Evolutionary conservation across 768 basidiomycete species (phyloP).

Genomic region (Boletus huronensis): DNA sequence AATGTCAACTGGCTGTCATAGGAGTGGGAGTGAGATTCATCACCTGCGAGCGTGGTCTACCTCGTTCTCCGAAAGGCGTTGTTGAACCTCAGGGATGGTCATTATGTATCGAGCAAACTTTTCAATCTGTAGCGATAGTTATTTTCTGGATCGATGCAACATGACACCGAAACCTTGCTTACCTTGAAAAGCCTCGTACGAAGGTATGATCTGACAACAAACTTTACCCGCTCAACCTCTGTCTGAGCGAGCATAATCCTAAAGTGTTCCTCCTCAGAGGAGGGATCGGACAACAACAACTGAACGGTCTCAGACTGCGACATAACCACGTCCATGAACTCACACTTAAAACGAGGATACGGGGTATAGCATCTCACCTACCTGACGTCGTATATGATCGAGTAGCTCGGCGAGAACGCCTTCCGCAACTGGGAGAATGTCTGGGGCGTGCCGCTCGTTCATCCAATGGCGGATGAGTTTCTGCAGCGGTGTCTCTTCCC

Average conservation of each 20-base stretch:
- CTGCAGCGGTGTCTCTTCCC: slow-evolving; percentile 58
- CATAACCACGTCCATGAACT: not conserved
- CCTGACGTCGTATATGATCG: slow-evolving; percentile 81
- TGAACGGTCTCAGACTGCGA: slow-evolving; percentile 74
- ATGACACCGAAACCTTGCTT: not conserved
- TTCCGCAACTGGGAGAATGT: slow-evolving; percentile 72
- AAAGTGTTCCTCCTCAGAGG: slow-evolving; percentile 91
- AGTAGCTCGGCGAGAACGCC: slow-evolving; percentile 60
- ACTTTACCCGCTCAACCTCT: slow-evolving; percentile 92
- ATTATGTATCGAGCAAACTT: slow-evolving; percentile 80
- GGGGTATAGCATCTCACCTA: slow-evolving; percentile 34
- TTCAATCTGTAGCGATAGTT: slow-evolving; percentile 60
- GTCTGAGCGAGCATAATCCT: slow-evolving; percentile 91
- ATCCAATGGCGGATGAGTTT: slow-evolving; percentile 79
- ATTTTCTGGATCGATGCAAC: not conserved
- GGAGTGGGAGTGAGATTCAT: slow-evolving; percentile 12
- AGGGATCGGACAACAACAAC: slow-evolving; percentile 71
- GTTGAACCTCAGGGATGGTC: slow-evolving; percentile 66
- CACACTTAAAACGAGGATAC: not conserved
- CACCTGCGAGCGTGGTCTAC: slow-evolving; percentile 76
- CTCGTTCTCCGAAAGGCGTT: slow-evolving; percentile 79
- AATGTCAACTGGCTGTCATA: not conserved
- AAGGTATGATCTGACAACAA: slow-evolving; percentile 85
- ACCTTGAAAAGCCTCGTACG: slow-evolving; percentile 87
- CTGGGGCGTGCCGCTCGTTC: slow-evolving; percentile 80